Percentiles rank a stretch among this genome's conserved stretches.
Conservation (phyloP, 23 red algal genomes). For the Gracilaria gracilis region DNA sequence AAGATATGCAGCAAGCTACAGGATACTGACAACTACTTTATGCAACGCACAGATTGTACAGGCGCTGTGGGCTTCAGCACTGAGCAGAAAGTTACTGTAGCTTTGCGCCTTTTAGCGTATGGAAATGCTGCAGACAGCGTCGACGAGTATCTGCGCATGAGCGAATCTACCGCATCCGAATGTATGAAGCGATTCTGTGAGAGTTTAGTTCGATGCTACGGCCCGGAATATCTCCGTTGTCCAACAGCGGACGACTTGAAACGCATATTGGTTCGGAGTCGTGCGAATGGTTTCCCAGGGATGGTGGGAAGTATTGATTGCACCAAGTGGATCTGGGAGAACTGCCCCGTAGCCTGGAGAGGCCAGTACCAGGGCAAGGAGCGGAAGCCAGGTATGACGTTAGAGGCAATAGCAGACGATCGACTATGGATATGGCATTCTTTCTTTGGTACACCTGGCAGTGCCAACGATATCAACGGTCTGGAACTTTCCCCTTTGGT, state of each 20-base stretch:
- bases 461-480: conserved; percentile 22
- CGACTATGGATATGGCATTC: conserved; percentile 22
- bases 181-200: background rate
- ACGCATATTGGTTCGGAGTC: background rate
- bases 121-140: background rate
- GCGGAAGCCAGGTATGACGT: background rate
- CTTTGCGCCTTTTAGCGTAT: background rate
- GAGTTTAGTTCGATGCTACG: background rate
- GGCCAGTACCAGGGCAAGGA: conserved; percentile 24
- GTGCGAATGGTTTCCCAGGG: background rate
- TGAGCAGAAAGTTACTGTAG: background rate
- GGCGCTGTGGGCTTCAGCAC: background rate
- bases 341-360: background rate
- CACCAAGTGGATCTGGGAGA: conserved; percentile 21
- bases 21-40: background rate
- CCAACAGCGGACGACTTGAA: background rate
- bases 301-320: conserved; percentile 34
- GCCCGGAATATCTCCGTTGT: background rate
- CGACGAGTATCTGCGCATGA: conserved; percentile 26
- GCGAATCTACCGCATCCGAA: background rate
- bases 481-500: background rate
- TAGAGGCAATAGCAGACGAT: conserved; percentile 19
- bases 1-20: background rate
- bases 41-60: background rate
- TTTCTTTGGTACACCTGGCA: conserved; percentile 1